Conservation (phyloP, 495 filamentous ascomycete species). For the Penicillium canescens region DNA sequence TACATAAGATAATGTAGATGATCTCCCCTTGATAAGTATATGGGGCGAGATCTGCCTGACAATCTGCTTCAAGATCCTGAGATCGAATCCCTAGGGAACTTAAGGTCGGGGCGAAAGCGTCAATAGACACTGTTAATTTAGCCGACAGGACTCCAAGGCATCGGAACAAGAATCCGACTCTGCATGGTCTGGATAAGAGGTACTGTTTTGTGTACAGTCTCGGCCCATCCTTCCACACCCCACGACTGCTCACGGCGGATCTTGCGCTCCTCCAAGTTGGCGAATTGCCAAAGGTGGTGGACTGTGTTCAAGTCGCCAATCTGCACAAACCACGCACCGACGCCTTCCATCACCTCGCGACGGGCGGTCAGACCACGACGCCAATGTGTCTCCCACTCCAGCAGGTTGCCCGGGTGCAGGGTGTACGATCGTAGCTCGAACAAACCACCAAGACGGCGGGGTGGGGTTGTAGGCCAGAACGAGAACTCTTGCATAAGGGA, state of each 20-base stretch:
- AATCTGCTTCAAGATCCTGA: background rate
- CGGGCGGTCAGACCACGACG: slow-evolving; percentile 86
- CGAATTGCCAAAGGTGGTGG: slow-evolving; percentile 98
- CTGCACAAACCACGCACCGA: slow-evolving; percentile 98
- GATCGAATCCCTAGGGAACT: background rate
- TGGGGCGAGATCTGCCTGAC: background rate
- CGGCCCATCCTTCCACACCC: slow-evolving; percentile 92
- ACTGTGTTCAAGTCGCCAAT: slow-evolving; percentile 97
- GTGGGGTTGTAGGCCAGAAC: slow-evolving; percentile 96
- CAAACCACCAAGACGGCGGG: slow-evolving; percentile 83
- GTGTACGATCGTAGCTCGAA: slow-evolving; percentile 99
- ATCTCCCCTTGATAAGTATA: background rate
- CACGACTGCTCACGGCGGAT: slow-evolving; percentile 91
- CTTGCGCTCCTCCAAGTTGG: slow-evolving; percentile 91
- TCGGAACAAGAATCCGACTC: slow-evolving; percentile 87
- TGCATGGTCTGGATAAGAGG: slow-evolving; percentile 96
- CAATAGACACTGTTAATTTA: slow-evolving; percentile 32
- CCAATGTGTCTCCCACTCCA: slow-evolving; percentile 99
- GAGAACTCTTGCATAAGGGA: slow-evolving; percentile 99
- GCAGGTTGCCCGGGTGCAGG: slow-evolving; percentile 87
- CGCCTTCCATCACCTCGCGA: slow-evolving; percentile 96
- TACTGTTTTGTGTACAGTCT: slow-evolving; percentile 98
- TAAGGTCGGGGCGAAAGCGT: background rate
- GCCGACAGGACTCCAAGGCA: slow-evolving; percentile 94
- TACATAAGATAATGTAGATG: slow-evolving; percentile 15